phyloP scores from a whole-genome alignment of 2,329 filamentous ascomycete genomes.

The Pyrenophora seminiperda region DNA sequence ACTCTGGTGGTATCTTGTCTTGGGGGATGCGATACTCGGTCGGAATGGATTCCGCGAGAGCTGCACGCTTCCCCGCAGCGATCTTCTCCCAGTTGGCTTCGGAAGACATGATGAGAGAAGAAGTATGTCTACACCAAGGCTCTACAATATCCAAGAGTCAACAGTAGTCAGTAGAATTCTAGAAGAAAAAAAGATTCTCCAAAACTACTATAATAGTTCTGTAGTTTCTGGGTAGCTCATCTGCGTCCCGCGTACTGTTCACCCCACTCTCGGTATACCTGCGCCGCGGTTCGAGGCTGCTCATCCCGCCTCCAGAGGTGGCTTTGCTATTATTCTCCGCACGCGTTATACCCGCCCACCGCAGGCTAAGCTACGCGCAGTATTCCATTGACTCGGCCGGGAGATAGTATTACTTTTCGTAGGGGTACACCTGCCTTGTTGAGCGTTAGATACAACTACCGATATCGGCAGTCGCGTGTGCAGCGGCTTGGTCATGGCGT shows the following conservation, averaged over 20 bases:
- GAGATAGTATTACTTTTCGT: background rate
- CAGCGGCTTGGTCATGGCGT: conserved; percentile 7
- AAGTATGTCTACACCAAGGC: background rate
- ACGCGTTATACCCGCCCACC: conserved; percentile 1
- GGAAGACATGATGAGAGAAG: conserved; percentile 4
- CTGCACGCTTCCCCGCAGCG: conserved; percentile 51
- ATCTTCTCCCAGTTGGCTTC: conserved; percentile 52
- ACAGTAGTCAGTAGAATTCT: background rate
- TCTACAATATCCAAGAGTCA: background rate
- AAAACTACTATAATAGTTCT: background rate
- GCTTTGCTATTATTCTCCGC: conserved; percentile 10
- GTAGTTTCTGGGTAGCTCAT: conserved; percentile 3
- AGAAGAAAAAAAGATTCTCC: background rate
- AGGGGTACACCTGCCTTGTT: conserved; percentile 12
- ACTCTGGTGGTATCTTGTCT: conserved; percentile 58
- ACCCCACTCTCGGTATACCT: conserved; percentile 30
- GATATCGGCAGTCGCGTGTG: conserved; percentile 20
- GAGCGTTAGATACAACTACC: conserved; percentile 8
- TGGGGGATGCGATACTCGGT: conserved; percentile 62
- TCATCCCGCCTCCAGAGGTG: background rate
- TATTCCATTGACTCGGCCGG: conserved; percentile 6
- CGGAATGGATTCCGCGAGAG: conserved; percentile 59
- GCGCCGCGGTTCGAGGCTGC: conserved; percentile 13
- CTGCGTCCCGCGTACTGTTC: conserved; percentile 13
- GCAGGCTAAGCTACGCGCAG: conserved; percentile 9